Evolutionary conservation across 1,284 basidiomycete species (phyloP).

Genomic region (Fomitopsis betulina): DNA sequence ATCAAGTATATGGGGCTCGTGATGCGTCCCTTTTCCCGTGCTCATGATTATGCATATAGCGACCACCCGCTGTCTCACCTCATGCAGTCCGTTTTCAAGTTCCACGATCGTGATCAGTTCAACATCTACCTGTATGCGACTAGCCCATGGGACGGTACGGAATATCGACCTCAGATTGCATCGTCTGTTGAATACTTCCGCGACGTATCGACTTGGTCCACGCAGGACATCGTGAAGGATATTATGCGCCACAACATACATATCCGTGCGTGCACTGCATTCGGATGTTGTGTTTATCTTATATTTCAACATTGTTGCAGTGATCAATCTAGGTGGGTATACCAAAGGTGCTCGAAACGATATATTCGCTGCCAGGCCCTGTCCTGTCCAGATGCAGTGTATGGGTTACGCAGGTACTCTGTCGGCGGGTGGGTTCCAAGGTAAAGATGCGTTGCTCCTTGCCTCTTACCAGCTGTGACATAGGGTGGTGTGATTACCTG

Average conservation of each 20-base stretch:
- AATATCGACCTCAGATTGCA: slow-evolving; percentile 50
- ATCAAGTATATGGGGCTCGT: slow-evolving; percentile 35
- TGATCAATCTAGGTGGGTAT: slow-evolving; percentile 58
- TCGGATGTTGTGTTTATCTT: not conserved
- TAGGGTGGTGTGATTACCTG: slow-evolving; percentile 61
- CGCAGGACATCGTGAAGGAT: slow-evolving; percentile 27
- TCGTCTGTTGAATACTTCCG: slow-evolving; percentile 40
- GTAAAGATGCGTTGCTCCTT: too few relatives aligned
- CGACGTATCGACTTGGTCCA: slow-evolving; percentile 45
- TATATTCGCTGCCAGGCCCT: slow-evolving; percentile 55
- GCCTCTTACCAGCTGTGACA: not conserved
- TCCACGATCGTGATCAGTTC: slow-evolving; percentile 45
- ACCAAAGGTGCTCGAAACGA: slow-evolving; percentile 66
- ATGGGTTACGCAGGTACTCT: slow-evolving; percentile 59
- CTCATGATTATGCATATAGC: slow-evolving; percentile 19
- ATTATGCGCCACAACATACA: slow-evolving; percentile 51
- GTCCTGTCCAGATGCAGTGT: slow-evolving; percentile 55
- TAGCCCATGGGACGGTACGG: slow-evolving; percentile 46
- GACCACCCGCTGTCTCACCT: slow-evolving; percentile 62
- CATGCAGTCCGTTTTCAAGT: slow-evolving; percentile 56
- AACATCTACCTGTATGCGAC: slow-evolving; percentile 53
- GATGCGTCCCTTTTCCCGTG: not conserved
- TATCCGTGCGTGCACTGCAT: slow-evolving; percentile 33
- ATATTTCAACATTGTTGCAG: slow-evolving; percentile 18
- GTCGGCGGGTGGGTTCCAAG: slow-evolving; percentile 33